Evolutionary conservation across 371 early-diverging fungal genomes (phyloP).

Genomic region (Mortierella sp.): DNA sequence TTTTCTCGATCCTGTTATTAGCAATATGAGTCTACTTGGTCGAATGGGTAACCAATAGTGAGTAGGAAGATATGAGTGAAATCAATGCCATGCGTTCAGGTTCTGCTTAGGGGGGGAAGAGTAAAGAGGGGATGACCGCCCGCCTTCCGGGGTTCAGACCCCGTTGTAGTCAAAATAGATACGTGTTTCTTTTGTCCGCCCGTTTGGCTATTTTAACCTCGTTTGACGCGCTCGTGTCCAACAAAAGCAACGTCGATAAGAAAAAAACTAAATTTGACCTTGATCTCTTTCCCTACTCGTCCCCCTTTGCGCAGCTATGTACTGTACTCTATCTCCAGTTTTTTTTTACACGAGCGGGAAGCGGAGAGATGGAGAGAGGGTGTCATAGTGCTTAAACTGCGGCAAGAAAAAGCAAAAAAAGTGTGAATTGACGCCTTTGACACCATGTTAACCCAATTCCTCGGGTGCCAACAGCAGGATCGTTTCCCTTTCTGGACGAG

Average conservation of each 20-base stretch:
- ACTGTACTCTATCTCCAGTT: neutral
- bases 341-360: neutral
- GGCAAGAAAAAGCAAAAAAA: neutral
- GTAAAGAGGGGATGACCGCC: neutral
- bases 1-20: neutral
- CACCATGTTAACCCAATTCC: neutral
- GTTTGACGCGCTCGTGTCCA: constrained; percentile 1
- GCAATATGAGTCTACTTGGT: neutral
- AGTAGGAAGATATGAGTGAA: neutral
- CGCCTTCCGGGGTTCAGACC: neutral
- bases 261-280: neutral
- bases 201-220: neutral
- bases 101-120: neutral
- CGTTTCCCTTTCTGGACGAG: constrained; percentile 1
- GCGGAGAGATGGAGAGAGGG: neutral
- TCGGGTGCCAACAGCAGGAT: neutral
- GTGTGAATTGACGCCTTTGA: neutral
- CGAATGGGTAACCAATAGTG: neutral
- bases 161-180: neutral
- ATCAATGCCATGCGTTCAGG: neutral
- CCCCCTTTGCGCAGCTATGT: neutral
- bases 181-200: neutral
- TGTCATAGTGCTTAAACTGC: too few relatives aligned
- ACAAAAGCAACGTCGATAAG: neutral
- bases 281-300: neutral